Percentiles rank a stretch among this genome's conserved stretches.
Evolutionary conservation across 805 yeast genomes (phyloP).

Genomic region (Vanderwaltozyma tropicalis): DNA sequence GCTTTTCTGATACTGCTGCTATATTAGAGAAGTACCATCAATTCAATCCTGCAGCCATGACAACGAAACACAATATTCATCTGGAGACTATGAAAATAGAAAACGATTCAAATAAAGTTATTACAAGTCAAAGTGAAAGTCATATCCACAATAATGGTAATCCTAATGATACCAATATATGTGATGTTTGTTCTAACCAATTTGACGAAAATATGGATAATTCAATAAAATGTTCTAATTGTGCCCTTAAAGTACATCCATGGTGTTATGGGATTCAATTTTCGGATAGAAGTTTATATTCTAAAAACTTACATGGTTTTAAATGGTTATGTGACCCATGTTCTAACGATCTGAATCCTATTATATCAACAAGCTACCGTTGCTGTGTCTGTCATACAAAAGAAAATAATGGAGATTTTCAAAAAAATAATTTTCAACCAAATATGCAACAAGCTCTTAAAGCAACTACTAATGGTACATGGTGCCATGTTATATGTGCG

Average conservation of each 20-base stretch:
- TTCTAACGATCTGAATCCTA: constrained; percentile 55
- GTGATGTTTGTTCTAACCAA: neutral
- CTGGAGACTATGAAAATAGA: neutral
- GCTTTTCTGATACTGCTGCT: neutral
- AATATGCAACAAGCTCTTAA: constrained; percentile 45
- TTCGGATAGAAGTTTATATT: neutral
- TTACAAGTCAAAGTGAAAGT: neutral
- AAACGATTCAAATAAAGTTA: neutral
- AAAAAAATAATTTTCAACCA: neutral
- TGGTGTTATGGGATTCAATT: constrained; percentile 51
- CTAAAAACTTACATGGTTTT: constrained; percentile 7
- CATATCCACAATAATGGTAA: neutral
- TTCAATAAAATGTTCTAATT: constrained; percentile 41
- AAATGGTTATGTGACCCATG: constrained; percentile 80
- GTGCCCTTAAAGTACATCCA: constrained; percentile 63
- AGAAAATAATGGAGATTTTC: constrained; percentile 21
- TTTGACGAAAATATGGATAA: constrained; percentile 13
- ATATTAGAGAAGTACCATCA: constrained; percentile 2
- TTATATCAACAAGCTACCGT: constrained; percentile 42
- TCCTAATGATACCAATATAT: neutral
- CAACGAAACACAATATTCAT: neutral
- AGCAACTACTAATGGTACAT: constrained; percentile 52
- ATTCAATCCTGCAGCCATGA: neutral
- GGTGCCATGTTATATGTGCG: constrained; percentile 76
- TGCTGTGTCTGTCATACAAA: constrained; percentile 58